Evolutionary conservation across 2,329 filamentous ascomycete species (phyloP), one percentile per base, ranked within the genome.

Genomic region (Fusarium mexicanum): DNA sequence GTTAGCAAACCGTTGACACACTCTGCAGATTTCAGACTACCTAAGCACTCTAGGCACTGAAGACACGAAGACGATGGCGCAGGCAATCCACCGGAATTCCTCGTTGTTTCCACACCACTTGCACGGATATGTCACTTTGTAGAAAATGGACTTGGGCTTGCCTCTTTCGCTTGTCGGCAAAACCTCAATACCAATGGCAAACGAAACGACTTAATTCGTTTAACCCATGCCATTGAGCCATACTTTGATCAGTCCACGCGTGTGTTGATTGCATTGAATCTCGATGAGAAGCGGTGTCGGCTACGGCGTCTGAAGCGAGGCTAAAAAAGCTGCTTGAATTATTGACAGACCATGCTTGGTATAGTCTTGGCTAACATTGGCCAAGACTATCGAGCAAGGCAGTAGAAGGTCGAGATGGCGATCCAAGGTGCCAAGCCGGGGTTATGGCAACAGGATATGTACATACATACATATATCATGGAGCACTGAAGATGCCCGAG

Each of bases 401-500:
- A 75, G 55, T n/a, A 47, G 64, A 48, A 62, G 44, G 59, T 55
- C 40, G 57, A 62, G 38, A 69, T 53, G 64, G 53, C 53, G 72
- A 74, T 74, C 67, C 33, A 50, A 47, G 43, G 43, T 67, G 72
- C 72, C 72, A 75, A 75, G 72, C 72, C 72, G 72, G 72, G 69
- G 65, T 64, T 62, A 75, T 73, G 72, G 72, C 72, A 75, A 75
- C 50, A 43, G 47, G 12, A 51, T 51, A 61, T 41, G 33, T 35
- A 35, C 33, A 35, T 35, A 35, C 14, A 35, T 35, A 35, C 33
- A 35, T 35, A 67, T 72, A 47, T 50, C 47, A 53, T 66, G 60
- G 64, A 61, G 44, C 59, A 69, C 48, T 51, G 51, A 54, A 41
- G 40, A 38, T 40, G 33, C 33, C 33, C 33, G 41, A 41, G 35